Evolutionary conservation across 23 red algal species (phyloP).

Genomic region (Chondrus crispus): DNA sequence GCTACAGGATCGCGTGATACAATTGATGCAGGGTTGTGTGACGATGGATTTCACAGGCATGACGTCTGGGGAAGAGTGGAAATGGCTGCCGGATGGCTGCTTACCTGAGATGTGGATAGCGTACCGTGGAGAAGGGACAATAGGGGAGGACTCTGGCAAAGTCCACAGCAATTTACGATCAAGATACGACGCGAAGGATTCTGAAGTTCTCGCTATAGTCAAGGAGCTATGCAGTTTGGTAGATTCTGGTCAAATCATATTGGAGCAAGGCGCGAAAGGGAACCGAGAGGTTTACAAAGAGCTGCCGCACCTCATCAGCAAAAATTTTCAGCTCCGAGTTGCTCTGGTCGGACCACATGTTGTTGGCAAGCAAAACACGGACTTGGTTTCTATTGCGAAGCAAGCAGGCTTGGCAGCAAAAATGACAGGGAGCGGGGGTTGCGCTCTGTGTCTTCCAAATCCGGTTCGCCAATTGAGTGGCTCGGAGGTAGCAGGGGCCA

Average conservation of each 20-base stretch:
- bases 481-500: not conserved
- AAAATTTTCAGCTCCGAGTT: conserved; percentile 52
- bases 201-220: not conserved
- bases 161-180: conserved; percentile 39
- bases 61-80: not conserved
- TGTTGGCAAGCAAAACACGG: conserved; percentile 19
- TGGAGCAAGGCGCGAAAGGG: not conserved
- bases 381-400: not conserved
- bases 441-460: conserved; percentile 39
- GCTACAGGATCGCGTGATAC: conserved; percentile 58
- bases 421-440: conserved; percentile 52
- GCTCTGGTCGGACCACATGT: conserved; percentile 14
- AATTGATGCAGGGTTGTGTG: conserved; percentile 50
- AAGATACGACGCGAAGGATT: not conserved
- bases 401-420: conserved; percentile 54
- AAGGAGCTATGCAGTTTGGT: not conserved
- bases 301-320: conserved; percentile 17
- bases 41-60: conserved; percentile 63
- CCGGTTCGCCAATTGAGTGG: conserved; percentile 6
- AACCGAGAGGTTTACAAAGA: not conserved
- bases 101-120: conserved; percentile 24
- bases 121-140: not conserved
- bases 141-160: conserved; percentile 38
- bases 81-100: not conserved
- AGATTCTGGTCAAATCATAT: not conserved